Evolutionary conservation across 1,284 basidiomycete genomes (phyloP), one percentile per base, ranked within the genome.

Genomic region (Peniophora sp.): DNA sequence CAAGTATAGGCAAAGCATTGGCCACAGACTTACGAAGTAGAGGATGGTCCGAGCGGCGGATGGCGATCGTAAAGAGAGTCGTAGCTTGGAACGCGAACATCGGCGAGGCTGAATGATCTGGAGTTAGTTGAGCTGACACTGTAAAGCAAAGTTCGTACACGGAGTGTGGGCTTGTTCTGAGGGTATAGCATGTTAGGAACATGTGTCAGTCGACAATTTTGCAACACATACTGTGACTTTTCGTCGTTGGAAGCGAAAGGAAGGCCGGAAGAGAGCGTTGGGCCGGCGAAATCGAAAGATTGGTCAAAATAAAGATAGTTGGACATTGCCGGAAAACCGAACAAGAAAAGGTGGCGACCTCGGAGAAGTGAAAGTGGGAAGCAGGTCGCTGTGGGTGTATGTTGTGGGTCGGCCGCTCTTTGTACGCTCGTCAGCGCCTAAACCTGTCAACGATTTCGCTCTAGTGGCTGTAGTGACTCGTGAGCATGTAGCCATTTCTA

Each of bases 1-100:
- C 47, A 39, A 46, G 49, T 50, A 51, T 11, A n/a, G 44, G 41
- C 54, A 10, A 35, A 37, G 35, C 48, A 47, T 27, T 34, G 47
- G 41, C 59, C 58, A 24, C 6, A 6, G 12, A 32, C 27, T 5
- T 32, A 32, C 27, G 12, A 12, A 32, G 5, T 6, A 22, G 55
- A 63, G 11, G 67, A 68, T 48, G 68, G 67, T 0, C 67, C 66
- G 18, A 60, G 58, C 27, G 50, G 52, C 20, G 43, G 49, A 35
- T 22, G 46, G 17, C 41, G 42, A 22, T 50, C 60, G 49, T 62
- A 62, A n/a, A 54, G 57, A 23, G 57, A 54, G 42, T 52, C 47
- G 49, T 62, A 63, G 1, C 55, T 58, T 24, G 61, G 56, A 15
- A 53, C 54, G 48, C 60, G 41, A 35, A 53, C 45, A 32, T 32